A percentile compares a stretch with the other conserved stretches of the same genome.
These are phyloP conservation scores for Xylaria multiplex DNA, from an alignment of 2,329 filamentous ascomycete genomes.

Conservation along the genomic window DNA sequence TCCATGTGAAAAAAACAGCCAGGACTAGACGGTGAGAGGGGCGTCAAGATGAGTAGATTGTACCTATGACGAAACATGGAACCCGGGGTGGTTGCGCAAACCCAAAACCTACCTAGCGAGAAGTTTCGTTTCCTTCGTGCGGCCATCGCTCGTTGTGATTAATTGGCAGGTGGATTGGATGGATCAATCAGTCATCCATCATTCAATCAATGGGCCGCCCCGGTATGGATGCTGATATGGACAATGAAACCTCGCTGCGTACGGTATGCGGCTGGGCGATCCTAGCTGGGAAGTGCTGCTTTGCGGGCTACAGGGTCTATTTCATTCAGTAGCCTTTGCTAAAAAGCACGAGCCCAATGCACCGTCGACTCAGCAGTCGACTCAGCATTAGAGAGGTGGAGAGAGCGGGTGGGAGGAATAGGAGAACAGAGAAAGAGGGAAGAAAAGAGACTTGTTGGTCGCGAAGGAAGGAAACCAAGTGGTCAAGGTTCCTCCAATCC, in stretches of 20 bases:
- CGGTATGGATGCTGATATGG: conserved; percentile 14
- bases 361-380: conserved; percentile 21
- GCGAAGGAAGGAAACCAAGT: conserved; percentile 44
- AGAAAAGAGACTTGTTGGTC: conserved; percentile 25
- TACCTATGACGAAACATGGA: conserved; percentile 28
- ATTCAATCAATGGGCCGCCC: conserved; percentile 20
- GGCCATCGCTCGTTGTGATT: conserved; percentile 23
- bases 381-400: conserved; percentile 15
- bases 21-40: conserved; percentile 11
- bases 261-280: conserved; percentile 36
- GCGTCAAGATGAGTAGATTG: conserved; percentile 18
- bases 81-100: conserved; percentile 37
- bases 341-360: conserved; percentile 18
- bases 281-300: conserved; percentile 27
- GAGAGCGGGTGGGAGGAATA: neutral
- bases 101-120: conserved; percentile 21
- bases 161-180: conserved; percentile 8
- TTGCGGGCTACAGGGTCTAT: conserved; percentile 32
- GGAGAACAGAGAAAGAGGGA: conserved; percentile 14
- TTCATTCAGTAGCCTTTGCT: conserved; percentile 30
- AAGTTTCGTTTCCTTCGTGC: conserved; percentile 24
- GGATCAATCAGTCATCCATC: conserved; percentile 19
- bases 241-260: conserved; percentile 35
- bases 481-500: conserved; percentile 46
- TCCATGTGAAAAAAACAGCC: conserved; percentile 5